A percentile compares a stretch with the other conserved stretches of the same genome.
Conservation (phyloP, 2,329 filamentous ascomycete species). For the Trichophyton schoenleinii region DNA sequence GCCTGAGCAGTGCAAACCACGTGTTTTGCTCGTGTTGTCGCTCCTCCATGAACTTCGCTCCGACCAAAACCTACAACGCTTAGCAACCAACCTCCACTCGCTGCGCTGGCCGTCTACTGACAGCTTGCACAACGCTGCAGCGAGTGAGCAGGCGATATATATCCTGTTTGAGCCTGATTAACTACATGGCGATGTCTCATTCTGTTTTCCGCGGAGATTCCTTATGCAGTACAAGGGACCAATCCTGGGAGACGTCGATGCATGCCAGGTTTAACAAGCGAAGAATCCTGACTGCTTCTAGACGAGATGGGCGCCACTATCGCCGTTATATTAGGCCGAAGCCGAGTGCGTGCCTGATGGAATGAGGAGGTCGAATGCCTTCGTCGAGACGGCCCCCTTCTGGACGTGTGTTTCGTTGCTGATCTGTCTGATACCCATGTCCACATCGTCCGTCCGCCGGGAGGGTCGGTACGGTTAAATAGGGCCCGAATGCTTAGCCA, state of each 20-base stretch:
- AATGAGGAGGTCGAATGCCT: neutral
- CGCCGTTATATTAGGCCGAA: neutral
- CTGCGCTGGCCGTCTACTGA: neutral
- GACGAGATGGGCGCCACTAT: neutral
- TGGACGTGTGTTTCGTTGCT: neutral
- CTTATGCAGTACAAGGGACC: neutral
- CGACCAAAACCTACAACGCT: neutral
- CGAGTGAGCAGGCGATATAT: neutral
- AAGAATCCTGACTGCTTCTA: neutral
- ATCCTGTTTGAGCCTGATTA: neutral
- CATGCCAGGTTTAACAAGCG: neutral
- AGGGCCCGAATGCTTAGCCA: neutral
- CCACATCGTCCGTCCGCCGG: neutral
- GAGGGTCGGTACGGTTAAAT: conserved; percentile 1
- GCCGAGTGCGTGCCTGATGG: neutral
- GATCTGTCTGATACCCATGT: neutral
- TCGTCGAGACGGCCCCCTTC: neutral
- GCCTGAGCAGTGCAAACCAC: neutral
- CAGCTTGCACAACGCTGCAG: neutral
- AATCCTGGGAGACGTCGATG: neutral
- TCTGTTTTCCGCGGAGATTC: neutral
- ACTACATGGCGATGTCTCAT: neutral
- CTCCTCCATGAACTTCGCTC: neutral
- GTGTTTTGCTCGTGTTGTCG: neutral
- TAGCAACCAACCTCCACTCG: neutral